These are phyloP conservation scores for Rhypophila decipiens DNA, from an alignment of 495 filamentous ascomycete species.

Conservation along the genomic window DNA sequence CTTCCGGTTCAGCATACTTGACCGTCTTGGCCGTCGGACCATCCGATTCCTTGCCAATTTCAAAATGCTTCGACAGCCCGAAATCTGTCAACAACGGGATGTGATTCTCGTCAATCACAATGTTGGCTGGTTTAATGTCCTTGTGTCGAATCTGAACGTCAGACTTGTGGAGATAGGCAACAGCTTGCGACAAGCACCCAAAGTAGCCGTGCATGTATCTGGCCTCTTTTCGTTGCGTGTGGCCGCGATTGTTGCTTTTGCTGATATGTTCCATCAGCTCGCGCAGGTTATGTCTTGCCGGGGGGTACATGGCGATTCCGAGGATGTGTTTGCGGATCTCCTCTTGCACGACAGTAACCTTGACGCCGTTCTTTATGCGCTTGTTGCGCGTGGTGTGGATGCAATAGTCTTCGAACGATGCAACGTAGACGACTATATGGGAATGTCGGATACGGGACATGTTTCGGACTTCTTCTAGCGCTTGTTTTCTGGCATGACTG, in stretches of 20 bases:
- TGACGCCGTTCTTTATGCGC: slow-evolving; percentile 3
- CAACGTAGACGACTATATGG: slow-evolving; percentile 29
- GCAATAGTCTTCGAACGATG: slow-evolving; percentile 28
- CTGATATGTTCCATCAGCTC: slow-evolving; percentile 22
- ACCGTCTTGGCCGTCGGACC: slow-evolving; percentile 27
- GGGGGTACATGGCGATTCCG: slow-evolving; percentile 31
- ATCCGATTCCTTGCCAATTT: slow-evolving; percentile 26
- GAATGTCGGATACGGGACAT: slow-evolving; percentile 23
- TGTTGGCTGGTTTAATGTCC: slow-evolving; percentile 44
- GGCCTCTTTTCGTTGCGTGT: slow-evolving; percentile 11
- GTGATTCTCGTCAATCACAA: slow-evolving; percentile 32
- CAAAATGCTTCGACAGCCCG: slow-evolving; percentile 35
- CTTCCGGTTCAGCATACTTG: slow-evolving; percentile 44
- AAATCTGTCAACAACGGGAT: slow-evolving; percentile 38
- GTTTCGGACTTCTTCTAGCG: slow-evolving; percentile 24
- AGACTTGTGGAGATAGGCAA: slow-evolving; percentile 32
- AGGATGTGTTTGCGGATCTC: slow-evolving; percentile 25
- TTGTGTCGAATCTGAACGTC: slow-evolving; percentile 33
- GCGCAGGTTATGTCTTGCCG: slow-evolving; percentile 23
- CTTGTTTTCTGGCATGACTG: slow-evolving; percentile 19
- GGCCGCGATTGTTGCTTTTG: slow-evolving; percentile 1
- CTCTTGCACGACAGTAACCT: slow-evolving; percentile 10
- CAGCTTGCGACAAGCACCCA: slow-evolving; percentile 30
- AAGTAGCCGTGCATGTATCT: slow-evolving; percentile 24
- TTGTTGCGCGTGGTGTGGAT: slow-evolving; percentile 13